phyloP scores from a whole-genome alignment of 768 basidiomycete genomes.

The Trametes punicea region DNA sequence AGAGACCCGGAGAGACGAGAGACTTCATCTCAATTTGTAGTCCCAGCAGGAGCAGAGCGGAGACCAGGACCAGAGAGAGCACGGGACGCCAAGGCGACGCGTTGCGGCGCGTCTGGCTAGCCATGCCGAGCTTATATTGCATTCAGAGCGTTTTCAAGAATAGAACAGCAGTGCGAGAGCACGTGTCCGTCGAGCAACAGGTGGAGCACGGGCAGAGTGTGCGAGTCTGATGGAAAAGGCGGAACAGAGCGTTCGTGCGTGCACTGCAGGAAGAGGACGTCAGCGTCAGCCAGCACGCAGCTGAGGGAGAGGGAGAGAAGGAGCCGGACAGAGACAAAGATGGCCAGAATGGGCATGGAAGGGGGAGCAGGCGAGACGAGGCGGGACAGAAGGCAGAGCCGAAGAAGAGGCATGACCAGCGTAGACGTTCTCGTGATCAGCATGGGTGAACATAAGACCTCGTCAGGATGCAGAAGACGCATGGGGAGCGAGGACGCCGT shows the following conservation, averaged over 20 bases:
- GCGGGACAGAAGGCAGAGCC: neutral
- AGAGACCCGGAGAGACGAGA: neutral
- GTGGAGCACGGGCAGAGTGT: neutral
- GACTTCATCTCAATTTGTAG: neutral
- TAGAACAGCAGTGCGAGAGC: neutral
- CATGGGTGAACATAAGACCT: neutral
- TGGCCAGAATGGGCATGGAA: neutral
- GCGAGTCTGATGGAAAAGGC: constrained; percentile 2
- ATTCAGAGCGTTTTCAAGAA: neutral
- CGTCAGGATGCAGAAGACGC: neutral
- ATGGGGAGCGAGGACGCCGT: neutral
- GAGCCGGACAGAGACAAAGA: neutral
- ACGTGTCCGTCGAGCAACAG: neutral
- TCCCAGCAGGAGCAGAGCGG: neutral
- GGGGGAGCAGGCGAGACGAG: neutral
- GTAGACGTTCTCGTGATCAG: neutral
- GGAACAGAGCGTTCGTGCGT: neutral
- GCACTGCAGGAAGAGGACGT: neutral
- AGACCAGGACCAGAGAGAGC: neutral
- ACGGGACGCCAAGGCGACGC: neutral
- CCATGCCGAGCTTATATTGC: neutral
- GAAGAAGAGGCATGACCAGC: constrained; percentile 3
- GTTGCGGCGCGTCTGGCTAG: neutral
- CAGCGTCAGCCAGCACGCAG: neutral
- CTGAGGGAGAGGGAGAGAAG: neutral